Base-by-base conservation (phyloP, 257 asterid genomes). In the Craterostigma plantagineum region DNA sequence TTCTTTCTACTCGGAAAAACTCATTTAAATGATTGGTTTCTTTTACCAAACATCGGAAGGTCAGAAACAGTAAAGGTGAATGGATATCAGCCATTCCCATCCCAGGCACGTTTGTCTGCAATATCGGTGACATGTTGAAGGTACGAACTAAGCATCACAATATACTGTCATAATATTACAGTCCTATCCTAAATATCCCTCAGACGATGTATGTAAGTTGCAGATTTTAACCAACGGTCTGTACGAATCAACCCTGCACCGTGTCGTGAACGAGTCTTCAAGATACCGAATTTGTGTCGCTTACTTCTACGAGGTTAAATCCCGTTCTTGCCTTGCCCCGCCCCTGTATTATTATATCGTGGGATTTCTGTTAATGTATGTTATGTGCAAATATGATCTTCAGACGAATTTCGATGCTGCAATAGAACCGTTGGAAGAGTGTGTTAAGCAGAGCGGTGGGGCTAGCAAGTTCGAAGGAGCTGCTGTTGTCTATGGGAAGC, bases 51-150 rank as follows among this genome's bases (percentile, higher is more conserved):
- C 46, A 33, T 8, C 50, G 60, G n/a, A 56, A 77, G 98, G 95
- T 79, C 54, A 70, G 75, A 55, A 82, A 79, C 51, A 40, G 54
- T 45, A 58, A 61, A 1, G 95, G 91, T 30, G 91, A 82, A 45
- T 82, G 91, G 95, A 71, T 82, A 66, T 71, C 83, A 13, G 92
- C 95, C 1, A 37, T 61, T 10, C 92, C 86, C 0, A 39, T 87
- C 54, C 86, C 91, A 0, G 92, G 91, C 43, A 76, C 98, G 34
- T 87, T 82, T 53, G 83, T 87, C 8, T 87, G 95, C 73, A 79
- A 82, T 50, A 82, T 87, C 1, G 92, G 92, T 3, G 93, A 82
- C 76, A 87, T 87, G 95, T 66, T 87, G 14, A 70, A 82, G 94
- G 94, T 77, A 14, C 53, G 2, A 8, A 11, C 3, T 11, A 8